Evolutionary conservation across 257 asterid genomes (phyloP), one percentile per base, ranked within the genome.

Genomic region (Fraxinus anomala): DNA sequence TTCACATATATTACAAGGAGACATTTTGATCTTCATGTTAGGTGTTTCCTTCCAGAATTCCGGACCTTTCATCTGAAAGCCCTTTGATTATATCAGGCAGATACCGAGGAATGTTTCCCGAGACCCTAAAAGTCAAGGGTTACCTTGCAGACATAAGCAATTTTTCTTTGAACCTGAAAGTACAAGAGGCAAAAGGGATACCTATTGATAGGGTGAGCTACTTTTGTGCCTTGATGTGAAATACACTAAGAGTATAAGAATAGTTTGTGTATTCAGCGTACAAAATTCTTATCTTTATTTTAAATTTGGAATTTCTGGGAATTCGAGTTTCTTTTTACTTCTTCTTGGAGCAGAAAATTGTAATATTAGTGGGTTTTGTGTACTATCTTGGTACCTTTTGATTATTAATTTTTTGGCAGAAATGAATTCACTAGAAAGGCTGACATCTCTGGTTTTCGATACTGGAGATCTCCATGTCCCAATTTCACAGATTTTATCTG

Each of bases 41-140:
- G 99, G 98, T 96, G 79, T 90, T 85, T 82, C 98, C 98, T 68
- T 80, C 90, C 79, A 89, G 81, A 88, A 83, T 91, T 76, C 97
- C 96, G 23, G 99, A 96, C 82, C 87, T 96, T 81, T 96, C 97
- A 31, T 89, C 90, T 30, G 91, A 81, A 78, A 80, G 95, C 81
- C 96, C 94, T 76, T 83, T 92, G 90, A 84, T 96, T 77, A 69
- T 96, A 83, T 89, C 94, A 23, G 98, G 98, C 79, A 89, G 98
- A 86, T 96, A 92, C 81, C 90, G 72, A 2, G 99, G 99, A 77
- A 79, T 68, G 37, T 96, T 96, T 79, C 98, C 98, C 1, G 84
- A 83, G 69, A 85, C 73, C 81, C 88, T 96, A 42, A 83, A 79
- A 79, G 86, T 87, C 69, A 88, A 82, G 73, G 98, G 97, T 77